Percentiles rank a stretch among this genome's conserved stretches.
Conservation (phyloP, 2,329 filamentous ascomycete genomes). For the Shiraia sp. region DNA sequence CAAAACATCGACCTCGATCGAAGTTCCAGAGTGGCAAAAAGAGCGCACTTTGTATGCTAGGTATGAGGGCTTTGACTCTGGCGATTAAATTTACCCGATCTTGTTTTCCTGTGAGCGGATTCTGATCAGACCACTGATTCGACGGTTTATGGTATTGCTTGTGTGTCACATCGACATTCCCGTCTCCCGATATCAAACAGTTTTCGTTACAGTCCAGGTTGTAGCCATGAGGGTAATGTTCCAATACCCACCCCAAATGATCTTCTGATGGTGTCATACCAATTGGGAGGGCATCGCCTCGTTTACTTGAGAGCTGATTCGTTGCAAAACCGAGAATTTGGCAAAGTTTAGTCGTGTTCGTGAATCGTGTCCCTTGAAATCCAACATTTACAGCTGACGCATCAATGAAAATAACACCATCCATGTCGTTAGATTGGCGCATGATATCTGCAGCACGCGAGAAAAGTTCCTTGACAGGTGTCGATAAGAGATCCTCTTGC, state of each 20-base stretch:
- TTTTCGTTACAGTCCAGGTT: constrained; percentile 6
- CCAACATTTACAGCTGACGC: constrained; percentile 14
- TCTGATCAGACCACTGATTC: no score
- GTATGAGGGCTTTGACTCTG: constrained; percentile 54
- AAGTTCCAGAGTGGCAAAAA: constrained; percentile 39
- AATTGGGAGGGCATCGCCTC: constrained; percentile 1
- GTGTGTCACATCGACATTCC: not conserved
- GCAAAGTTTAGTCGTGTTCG: constrained; percentile 8
- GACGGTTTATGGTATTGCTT: not conserved
- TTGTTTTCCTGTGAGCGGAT: not conserved
- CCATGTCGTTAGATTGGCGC: constrained; percentile 19
- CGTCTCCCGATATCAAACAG: not conserved
- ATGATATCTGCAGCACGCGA: constrained; percentile 26
- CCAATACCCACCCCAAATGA: constrained; percentile 7
- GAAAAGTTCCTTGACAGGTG: constrained; percentile 19
- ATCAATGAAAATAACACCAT: constrained; percentile 27
- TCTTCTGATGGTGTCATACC: constrained; percentile 8
- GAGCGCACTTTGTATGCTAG: constrained; percentile 23
- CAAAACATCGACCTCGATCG: constrained; percentile 29
- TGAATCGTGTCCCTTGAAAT: not conserved
- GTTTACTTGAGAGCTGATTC: constrained; percentile 1
- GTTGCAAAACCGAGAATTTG: constrained; percentile 21
- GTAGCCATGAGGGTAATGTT: constrained; percentile 11
- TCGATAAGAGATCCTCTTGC: constrained; percentile 18
- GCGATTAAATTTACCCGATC: not conserved